Evolutionary conservation across 1,284 basidiomycete genomes (phyloP).

Genomic region (Moniliella sp.): DNA sequence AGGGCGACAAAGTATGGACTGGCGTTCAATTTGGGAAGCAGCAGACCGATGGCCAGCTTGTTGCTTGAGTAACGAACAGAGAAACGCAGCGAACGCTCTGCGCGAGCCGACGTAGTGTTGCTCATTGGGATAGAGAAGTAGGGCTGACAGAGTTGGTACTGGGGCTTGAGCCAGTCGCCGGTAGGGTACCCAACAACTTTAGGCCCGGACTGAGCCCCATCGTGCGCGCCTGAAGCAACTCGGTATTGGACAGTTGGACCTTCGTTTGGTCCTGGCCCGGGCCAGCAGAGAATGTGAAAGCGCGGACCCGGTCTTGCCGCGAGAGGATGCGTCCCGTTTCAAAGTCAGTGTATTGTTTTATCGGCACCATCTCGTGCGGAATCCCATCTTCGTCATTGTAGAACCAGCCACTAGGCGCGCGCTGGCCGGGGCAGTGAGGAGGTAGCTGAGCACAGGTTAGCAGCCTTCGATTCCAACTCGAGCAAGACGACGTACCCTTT

Average conservation of each 20-base stretch:
- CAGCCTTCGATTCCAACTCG: too few relatives aligned
- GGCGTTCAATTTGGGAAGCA: constrained; percentile 50
- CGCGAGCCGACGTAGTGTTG: constrained; percentile 70
- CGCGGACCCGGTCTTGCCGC: neutral
- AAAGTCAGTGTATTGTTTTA: neutral
- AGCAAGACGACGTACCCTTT: constrained; percentile 49
- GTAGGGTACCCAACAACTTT: neutral
- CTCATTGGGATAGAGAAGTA: constrained; percentile 76
- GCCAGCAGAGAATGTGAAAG: too few relatives aligned
- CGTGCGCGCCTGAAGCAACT: constrained; percentile 52
- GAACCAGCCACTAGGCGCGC: constrained; percentile 19
- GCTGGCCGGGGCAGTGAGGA: constrained; percentile 3
- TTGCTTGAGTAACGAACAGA: constrained; percentile 64
- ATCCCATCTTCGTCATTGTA: constrained; percentile 14
- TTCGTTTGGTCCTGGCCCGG: constrained; percentile 57
- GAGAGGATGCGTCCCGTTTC: neutral
- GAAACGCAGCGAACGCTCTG: constrained; percentile 65
- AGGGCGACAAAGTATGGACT: constrained; percentile 63
- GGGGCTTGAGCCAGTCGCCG: constrained; percentile 45
- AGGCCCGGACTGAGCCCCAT: constrained; percentile 10
- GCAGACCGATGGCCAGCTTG: constrained; percentile 58
- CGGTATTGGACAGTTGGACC: constrained; percentile 63
- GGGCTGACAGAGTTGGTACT: constrained; percentile 77
- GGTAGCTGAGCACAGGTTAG: too few relatives aligned
- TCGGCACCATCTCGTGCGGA: neutral